Conservation (phyloP, 257 asterid species). For the Solanum rostratum region DNA sequence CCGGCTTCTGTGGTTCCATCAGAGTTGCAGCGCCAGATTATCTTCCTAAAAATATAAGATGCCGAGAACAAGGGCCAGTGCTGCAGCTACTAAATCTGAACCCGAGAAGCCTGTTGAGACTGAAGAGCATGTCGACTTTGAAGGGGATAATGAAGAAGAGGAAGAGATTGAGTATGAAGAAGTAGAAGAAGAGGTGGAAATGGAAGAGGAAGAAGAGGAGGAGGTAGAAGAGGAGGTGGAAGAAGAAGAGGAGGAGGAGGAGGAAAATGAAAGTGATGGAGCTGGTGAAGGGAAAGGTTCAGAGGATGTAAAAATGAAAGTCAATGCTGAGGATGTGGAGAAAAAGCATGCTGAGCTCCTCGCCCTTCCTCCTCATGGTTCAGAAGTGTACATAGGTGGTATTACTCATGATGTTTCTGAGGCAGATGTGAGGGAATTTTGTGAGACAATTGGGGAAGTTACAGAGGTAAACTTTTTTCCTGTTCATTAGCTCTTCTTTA, state of each 20-base stretch:
- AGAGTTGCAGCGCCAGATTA: conserved; percentile 62
- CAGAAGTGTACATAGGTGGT: conserved; percentile 92
- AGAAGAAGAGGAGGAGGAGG: conserved; percentile 49
- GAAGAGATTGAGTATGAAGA: conserved; percentile 92
- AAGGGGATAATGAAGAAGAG: conserved; percentile 53
- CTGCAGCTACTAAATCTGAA: conserved; percentile 49
- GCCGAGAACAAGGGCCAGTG: conserved; percentile 70
- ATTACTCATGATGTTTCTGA: conserved; percentile 55
- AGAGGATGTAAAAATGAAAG: conserved; percentile 47
- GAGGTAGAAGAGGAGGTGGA: conserved; percentile 52
- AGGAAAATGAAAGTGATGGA: conserved; percentile 19
- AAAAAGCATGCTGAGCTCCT: conserved; percentile 71
- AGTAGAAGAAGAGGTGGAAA: conserved; percentile 76
- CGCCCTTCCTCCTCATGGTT: conserved; percentile 92
- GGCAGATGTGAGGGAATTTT: conserved; percentile 61
- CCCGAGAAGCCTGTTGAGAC: conserved; percentile 48
- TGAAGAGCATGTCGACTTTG: conserved; percentile 66
- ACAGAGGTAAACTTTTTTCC: conserved; percentile 45
- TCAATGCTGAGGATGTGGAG: conserved; percentile 34
- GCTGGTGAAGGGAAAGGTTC: conserved; percentile 19
- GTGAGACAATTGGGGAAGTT: conserved; percentile 78
- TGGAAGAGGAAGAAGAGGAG: conserved; percentile 52
- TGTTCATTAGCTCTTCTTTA: neutral
- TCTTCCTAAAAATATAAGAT: conserved; percentile 52
- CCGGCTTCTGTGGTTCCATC: conserved; percentile 66